Evolutionary conservation across 495 filamentous ascomycete genomes (phyloP), one percentile per base, ranked within the genome.

Genomic region (Penicillium manginii): DNA sequence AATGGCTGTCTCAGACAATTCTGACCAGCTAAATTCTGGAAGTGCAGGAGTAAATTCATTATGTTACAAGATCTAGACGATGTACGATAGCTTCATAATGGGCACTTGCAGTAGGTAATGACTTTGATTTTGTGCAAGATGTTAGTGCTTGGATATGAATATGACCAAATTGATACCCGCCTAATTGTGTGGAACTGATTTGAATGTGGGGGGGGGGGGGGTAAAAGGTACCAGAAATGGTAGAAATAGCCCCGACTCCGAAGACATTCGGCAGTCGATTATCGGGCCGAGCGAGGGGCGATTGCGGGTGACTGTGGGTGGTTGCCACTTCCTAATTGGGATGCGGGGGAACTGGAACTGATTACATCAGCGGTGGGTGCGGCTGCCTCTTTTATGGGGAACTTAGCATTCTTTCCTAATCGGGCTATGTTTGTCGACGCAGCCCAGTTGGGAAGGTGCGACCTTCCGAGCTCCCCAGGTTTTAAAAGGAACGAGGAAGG

Each of bases 311-410:
- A n/a, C n/a, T n/a, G 18, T 22, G 21, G 21, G 45, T 47, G 45
- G 45, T 47, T 47, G 10, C 10, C 10, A 3, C 15, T 26, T 47
- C 45, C 45, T 26, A 26, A 23, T 47, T 47, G 2, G 22, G 45
- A 47, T 26, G 45, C 45, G 45, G 45, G 45, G 45, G 17, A 17
- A 47, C 0, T 8, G 40, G 40, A 6, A 18, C n/a, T 1, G 45
- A 47, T 47, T 47, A 47, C 22, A 19, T 47, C 45, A 47, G 21
- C 45, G 12, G 45, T 47, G 45, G 11, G 1, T 47, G 45, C 19
- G 21, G 45, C 18, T 47, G 11, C 45, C 21, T 19, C 6, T 47
- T 47, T 15, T 10, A 11, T 29, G 26, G 26, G 26, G 26, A 29
- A 29, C 26, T 0, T 4, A 29, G 1, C 4, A 26, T 47, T 10